Base-by-base conservation (phyloP, 768 basidiomycete genomes). In the Lepiota venenata region DNA sequence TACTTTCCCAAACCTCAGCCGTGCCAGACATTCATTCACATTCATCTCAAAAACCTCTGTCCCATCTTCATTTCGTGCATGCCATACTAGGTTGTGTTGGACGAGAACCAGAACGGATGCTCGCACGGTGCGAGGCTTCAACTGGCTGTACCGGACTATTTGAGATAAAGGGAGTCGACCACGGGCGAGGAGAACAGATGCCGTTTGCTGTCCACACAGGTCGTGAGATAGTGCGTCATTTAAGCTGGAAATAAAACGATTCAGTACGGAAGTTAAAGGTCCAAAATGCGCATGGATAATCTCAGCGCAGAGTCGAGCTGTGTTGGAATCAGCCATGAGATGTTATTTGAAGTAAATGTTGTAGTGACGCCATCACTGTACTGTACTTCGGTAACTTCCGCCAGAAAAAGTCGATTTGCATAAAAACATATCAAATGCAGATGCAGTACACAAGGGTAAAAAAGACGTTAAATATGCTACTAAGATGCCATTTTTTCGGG, bases 21-120 rank as follows among this genome's bases (percentile, higher is more conserved):
- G 76, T 71, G 84, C 74, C 35, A 97, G 74, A 66, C 93, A 94
- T 64, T 93, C 92, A 50, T 88, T 82, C 12, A 83, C 72, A 62
- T 93, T 93, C 58, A 96, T 74, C 66, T 97, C 93, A 45, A 90
- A 76, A 54, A 89, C 79, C 58, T 88, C 88, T 4, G 81, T 83
- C 39, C 84, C 86, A n/a, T 84, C 83, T 8, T 85, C 84, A 4
- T 78, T 78, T 37, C 79, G 79, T 8, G 86, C 81, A 64, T 93
- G 91, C 90, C 93, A 94, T 41, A 95, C 75, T 41, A 97, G 69
- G 69, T 97, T 94, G 66, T 98, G 95, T 65, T 98, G 95, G 15
- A 95, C 78, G 50, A 98, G 80, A 42, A 87, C 80, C 42, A 97
- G 73, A 16, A 95, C 71, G 16, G 83, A 78, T 22, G 85, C 84